Evolutionary conservation across 106 monocot genomes (phyloP), one percentile per base, ranked within the genome.

Genomic region (Dendrobium catenatum): DNA sequence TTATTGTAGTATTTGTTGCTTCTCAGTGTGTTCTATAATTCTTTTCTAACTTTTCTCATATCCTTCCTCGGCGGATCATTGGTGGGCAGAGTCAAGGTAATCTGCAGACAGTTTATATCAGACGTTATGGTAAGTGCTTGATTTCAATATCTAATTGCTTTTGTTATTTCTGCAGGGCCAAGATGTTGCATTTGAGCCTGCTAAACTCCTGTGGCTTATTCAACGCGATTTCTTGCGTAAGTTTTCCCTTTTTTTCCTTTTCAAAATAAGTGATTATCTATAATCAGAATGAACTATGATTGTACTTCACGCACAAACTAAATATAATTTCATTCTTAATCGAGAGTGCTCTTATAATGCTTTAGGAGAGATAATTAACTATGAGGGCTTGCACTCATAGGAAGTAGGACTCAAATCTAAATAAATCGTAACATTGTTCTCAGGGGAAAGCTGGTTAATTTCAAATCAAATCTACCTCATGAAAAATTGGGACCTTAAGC

Each of bases 211-310:
- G 67, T 99, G 98, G 98, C 98, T 99, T 88, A 99, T 99, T 76
- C 98, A 99, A 82, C 90, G 98, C 51, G 98, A 99, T 88, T 99
- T 99, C 58, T 86, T 99, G 10, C 98, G 98, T 99, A 93, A 99
- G 95, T 89, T 83, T 6, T 33, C 15, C 13, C 26, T 70, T 66
- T 16, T 70, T 70, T 22, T 61, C 4, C 37, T 70, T 16, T 37
- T 33, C 2, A 70, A 66, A 33, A 4, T 70, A 70, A 70, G 70
- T 70, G 20, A 16, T 22, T 15, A 70, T 70, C 33, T 37, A 70
- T 70, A 70, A 37, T 70, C 6, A 16, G 3, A 37, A 37, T 37
- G 37, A 37, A 37, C 37, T 37, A 37, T 37, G 31, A 31, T 31
- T 31, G 31, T 1, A 31, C 31, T 31, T 31, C 31, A 31, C 31